Percentiles rank a stretch among this genome's conserved stretches.
phyloP scores from a whole-genome alignment of 2,329 filamentous ascomycete genomes.

The Fusarium burgessii region DNA sequence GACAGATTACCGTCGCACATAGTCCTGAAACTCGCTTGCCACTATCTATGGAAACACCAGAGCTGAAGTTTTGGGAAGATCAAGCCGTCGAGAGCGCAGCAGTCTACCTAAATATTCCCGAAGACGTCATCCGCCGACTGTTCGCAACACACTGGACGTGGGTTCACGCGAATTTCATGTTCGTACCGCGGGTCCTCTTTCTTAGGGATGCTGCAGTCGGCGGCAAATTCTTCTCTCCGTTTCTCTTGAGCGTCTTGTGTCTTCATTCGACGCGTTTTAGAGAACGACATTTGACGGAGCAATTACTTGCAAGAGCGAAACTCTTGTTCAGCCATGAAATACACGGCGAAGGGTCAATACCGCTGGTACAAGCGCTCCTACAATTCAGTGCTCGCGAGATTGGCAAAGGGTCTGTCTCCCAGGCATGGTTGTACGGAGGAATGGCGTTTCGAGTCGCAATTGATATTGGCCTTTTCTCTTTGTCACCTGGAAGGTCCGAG shows the following conservation, averaged over 20 bases:
- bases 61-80: neutral
- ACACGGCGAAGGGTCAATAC: neutral
- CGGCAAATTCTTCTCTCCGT: neutral
- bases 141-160: slow-evolving; percentile 5
- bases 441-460: slow-evolving; percentile 8
- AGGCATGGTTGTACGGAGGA: neutral
- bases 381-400: slow-evolving; percentile 1
- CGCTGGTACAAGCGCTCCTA: neutral
- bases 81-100: neutral
- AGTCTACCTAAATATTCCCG: neutral
- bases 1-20: neutral
- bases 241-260: neutral
- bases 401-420: neutral
- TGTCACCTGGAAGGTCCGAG: accelerated
- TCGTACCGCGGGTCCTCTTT: neutral
- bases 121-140: neutral
- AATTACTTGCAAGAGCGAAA: neutral
- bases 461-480: neutral
- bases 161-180: slow-evolving; percentile 5
- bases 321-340: neutral
- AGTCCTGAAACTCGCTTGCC: neutral
- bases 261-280: neutral
- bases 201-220: neutral
- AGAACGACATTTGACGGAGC: neutral
- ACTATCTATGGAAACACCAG: neutral